Evolutionary conservation across 2,329 filamentous ascomycete genomes (phyloP).

Genomic region (Nemania sp.): DNA sequence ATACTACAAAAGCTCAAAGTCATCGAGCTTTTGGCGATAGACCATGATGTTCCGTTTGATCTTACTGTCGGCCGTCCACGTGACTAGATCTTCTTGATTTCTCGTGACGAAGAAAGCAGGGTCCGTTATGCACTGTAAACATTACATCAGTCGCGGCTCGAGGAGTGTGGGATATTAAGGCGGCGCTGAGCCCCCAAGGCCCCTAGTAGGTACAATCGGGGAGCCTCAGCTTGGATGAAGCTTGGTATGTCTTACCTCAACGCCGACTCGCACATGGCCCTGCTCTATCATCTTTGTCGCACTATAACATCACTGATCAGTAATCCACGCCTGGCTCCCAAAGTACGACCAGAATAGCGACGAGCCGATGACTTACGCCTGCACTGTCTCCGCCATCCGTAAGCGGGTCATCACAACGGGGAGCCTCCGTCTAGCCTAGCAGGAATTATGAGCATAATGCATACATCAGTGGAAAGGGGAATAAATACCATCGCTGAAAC

Average conservation of each 20-base stretch:
- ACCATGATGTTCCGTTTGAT: conserved; percentile 95
- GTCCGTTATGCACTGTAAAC: conserved; percentile 65
- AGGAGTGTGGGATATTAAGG: not conserved
- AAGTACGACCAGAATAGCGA: not conserved
- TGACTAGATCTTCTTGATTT: conserved; percentile 93
- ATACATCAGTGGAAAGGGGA: no score
- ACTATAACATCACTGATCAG: conserved; percentile 7
- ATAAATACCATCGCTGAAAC: conserved; percentile 71
- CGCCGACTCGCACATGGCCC: conserved; percentile 88
- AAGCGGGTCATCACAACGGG: conserved; percentile 89
- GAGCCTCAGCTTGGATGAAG: not conserved
- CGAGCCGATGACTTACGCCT: conserved; percentile 49
- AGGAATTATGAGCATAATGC: conserved; percentile 4
- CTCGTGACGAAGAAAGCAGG: conserved; percentile 86
- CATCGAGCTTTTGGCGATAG: conserved; percentile 92
- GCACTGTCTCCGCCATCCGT: conserved; percentile 86
- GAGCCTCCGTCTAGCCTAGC: conserved; percentile 70
- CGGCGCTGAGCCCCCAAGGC: no score
- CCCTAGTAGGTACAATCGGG: no score
- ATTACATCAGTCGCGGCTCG: conserved; percentile 1
- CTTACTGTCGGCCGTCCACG: conserved; percentile 95
- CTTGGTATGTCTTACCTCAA: conserved; percentile 60
- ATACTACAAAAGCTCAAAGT: conserved; percentile 80
- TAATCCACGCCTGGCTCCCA: not conserved
- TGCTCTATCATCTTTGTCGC: conserved; percentile 90